Base-by-base conservation (phyloP, 805 yeast genomes). In the Myxozyma sirexii region DNA sequence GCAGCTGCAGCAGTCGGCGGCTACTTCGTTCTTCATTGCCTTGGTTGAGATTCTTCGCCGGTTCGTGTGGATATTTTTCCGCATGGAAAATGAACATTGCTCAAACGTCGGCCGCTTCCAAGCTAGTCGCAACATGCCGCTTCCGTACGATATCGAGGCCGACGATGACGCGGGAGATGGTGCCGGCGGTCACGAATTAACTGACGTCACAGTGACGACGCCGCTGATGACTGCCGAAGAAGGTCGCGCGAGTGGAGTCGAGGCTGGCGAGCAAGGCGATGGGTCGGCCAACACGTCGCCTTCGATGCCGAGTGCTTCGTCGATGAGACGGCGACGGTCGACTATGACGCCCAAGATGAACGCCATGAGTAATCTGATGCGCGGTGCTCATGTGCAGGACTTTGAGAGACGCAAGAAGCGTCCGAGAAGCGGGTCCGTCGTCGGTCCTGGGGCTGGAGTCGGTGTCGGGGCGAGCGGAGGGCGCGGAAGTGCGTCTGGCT, bases 1-100 rank as follows among this genome's bases (percentile, higher is more conserved):
- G 46, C 88, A 90, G 60, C 84, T 90, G 60, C 93, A 88, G 73
- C 97, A 93, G 70, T 87, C 93, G 70, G 96, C 96, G 0, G 82
- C 83, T 23, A 87, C 96, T 1, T 86, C 96, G 71, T 92, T 93
- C 70, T 79, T 83, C 52, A 83, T 94, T 50, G 97, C 96, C 0
- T 65, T 88, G 29, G 90, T 94, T 0, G 99, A 94, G 73, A 74
- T 90, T 2, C 35, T 88, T 1, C 81, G 99, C 71, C 80, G 99
- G 70, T 87, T 90, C 67, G 76, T 93, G 13, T 94, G 99, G 99
- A 79, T 90, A 6, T 82, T 88, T 50, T 87, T 94, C 77, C 85
- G 99, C 76, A 87, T 94, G 81, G 99, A 94, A 68, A 94, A 94
- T 74, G 98, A 94, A 73, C 99, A 94, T 73, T 86, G 92, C 48